Base-by-base conservation (phyloP, 1,284 basidiomycete genomes). In the Mycosarcoma mackinlayi region DNA sequence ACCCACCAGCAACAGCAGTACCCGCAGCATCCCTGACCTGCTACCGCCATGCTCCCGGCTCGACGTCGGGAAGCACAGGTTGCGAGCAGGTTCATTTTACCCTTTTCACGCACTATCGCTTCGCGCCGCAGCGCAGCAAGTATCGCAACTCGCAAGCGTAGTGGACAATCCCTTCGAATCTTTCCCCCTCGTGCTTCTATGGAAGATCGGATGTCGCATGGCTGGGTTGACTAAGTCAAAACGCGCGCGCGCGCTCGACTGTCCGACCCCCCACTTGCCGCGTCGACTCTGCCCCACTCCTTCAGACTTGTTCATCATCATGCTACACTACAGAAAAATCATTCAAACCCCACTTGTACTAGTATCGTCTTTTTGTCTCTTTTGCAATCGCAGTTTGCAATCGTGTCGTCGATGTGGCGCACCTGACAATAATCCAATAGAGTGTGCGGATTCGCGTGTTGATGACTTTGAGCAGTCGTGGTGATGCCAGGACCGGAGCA, bases 1-100 rank as follows among this genome's bases (percentile, higher is more conserved):
- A 38, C 37, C 37, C 37, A 31, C 48, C 49, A 67, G 48, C 59
- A 64, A 60, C 66, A 70, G 60, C 66, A 70, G 66, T 48, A 25
- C 25, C 28, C 58, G 66, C 66, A 70, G 66, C 66, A 70, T 56
- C 44, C 45, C 47, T 21, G 8, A 33, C 23, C 4, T n/a, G 23
- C 49, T 39, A 16, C 7, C 6, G 40, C 27, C 14, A 27, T 37
- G 25, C 30, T 14, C 16, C 21, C 34, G 52, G 63, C 63, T 66
- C 44, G 63, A 66, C 28, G 63, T 47, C 51, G 21, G 23, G 14
- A 18, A 39, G 31, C 51, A 37, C 51, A 37, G 30, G 24, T 21
- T 7, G 18, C 18, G 33, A 54, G 51, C 41, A 24, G 37, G 19
- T 31, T 27, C 9, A 9, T 16, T 18, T 10, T 37, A 33, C 23